Evolutionary conservation across 2,329 filamentous ascomycete genomes (phyloP).

Genomic region (Apiospora marii): DNA sequence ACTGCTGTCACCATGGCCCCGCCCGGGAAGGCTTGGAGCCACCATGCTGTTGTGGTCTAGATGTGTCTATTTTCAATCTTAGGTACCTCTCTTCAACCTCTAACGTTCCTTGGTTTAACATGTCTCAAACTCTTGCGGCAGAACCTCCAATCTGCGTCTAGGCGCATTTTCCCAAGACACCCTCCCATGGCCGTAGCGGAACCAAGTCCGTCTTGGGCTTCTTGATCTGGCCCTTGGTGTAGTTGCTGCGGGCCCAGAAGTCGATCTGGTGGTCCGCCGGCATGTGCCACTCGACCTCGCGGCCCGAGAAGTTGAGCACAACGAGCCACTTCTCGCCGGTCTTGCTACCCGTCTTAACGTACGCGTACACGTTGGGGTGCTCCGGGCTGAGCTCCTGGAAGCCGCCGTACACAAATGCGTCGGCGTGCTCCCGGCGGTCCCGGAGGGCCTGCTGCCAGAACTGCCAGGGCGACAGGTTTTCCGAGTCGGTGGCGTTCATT

Average conservation of each 20-base stretch:
- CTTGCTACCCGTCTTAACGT: conserved; percentile 36
- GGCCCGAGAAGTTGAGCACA: conserved; percentile 40
- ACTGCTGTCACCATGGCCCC: neutral
- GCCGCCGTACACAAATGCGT: conserved; percentile 68
- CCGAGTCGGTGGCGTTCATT: conserved; percentile 40
- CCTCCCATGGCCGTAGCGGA: conserved; percentile 39
- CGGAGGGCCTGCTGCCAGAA: conserved; percentile 67
- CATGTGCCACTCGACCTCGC: conserved; percentile 36
- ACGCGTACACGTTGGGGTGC: conserved; percentile 36
- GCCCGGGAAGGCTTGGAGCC: neutral
- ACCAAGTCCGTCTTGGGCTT: conserved; percentile 33
- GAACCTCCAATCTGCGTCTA: neutral
- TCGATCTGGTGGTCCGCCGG: conserved; percentile 35
- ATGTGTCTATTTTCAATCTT: conserved; percentile 14
- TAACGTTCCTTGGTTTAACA: neutral
- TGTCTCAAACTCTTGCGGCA: neutral
- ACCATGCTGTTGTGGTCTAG: neutral
- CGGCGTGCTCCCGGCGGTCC: conserved; percentile 62
- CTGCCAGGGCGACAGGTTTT: conserved; percentile 57
- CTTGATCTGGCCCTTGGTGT: conserved; percentile 34
- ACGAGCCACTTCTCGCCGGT: conserved; percentile 40
- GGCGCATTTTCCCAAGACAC: conserved; percentile 33
- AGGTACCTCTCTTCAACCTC: neutral
- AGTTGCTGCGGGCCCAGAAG: conserved; percentile 36
- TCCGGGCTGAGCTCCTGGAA: conserved; percentile 50